Evolutionary conservation across 768 basidiomycete species (phyloP), one percentile per base, ranked within the genome.

Genomic region (Tricholoma bakamatsutake): DNA sequence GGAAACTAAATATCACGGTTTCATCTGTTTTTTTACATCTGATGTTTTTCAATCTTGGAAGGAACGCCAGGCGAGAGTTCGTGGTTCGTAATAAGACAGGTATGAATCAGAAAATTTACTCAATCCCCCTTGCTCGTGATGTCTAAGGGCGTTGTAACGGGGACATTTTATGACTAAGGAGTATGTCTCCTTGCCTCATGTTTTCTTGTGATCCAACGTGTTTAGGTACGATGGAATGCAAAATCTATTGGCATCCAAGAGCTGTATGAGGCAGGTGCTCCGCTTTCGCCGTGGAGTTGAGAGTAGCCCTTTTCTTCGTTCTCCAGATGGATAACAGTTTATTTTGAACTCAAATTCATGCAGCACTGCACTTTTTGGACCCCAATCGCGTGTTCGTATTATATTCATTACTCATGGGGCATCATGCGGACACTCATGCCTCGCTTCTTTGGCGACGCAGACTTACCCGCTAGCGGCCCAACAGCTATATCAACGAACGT

Each of bases 111-210:
- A 31, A 30, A 31, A 8, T 48, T 27, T 45, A 5, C 46, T 28
- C 46, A 17, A 48, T 27, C 17, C 46, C n/a, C 28, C 28, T 31
- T 48, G 28, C 46, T 48, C 30, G 43, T 46, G 43, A 46, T 43
- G 43, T 4, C 27, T 31, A 48, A 28, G 46, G n/a, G 9, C n/a
- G 15, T 17, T 24, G 18, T 21, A 42, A 42, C 40, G n/a, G 40
- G 42, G 18, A 12, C 39, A 45, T 45, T 27, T 45, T 15, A 45
- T 45, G 43, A 45, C 43, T 45, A 31, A 17, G 7, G 46, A 31
- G 46, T 48, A 48, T 31, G 46, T 48, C 30, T 48, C 43, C 42
- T 48, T 48, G 31, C 46, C 28, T 48, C 46, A 48, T 48, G 28
- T 31, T n/a, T 47, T 4, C 46, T 31, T 30, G 31, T 48, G 46